A percentile compares a stretch with the other conserved stretches of the same genome.
Evolutionary conservation across 768 basidiomycete genomes (phyloP).

Genomic region (Termitomyces sp.): DNA sequence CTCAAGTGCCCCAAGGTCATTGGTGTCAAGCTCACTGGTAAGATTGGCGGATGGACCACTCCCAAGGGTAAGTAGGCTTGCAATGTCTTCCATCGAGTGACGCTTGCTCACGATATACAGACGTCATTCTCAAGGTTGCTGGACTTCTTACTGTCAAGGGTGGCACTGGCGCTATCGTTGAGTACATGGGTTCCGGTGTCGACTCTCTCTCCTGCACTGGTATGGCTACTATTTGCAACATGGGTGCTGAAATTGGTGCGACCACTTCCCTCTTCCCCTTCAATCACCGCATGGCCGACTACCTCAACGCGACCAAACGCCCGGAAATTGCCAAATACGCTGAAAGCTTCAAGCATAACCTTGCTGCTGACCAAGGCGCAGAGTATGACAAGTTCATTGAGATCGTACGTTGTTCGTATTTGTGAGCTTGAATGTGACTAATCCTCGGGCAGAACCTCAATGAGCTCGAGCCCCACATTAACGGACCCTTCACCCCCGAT

Average conservation of each 20-base stretch:
- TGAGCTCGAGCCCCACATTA: slow-evolving; percentile 98
- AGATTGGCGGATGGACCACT: slow-evolving; percentile 95
- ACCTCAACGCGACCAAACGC: slow-evolving; percentile 95
- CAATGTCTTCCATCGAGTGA: background rate
- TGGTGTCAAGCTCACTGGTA: slow-evolving; percentile 93
- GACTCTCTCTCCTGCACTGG: slow-evolving; percentile 96
- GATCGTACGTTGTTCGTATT: slow-evolving; percentile 53
- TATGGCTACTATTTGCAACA: slow-evolving; percentile 99
- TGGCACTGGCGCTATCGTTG: slow-evolving; percentile 97
- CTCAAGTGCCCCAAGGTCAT: slow-evolving; percentile 99
- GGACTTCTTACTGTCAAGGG: slow-evolving; percentile 99
- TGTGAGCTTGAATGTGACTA: background rate
- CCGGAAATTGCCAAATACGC: slow-evolving; percentile 86
- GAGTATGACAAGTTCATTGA: slow-evolving; percentile 95
- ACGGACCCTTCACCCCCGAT: slow-evolving; percentile 99
- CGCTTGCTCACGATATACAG: slow-evolving; percentile 33
- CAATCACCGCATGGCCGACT: slow-evolving; percentile 91
- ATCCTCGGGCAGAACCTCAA: slow-evolving; percentile 68
- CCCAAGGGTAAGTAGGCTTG: slow-evolving; percentile 69
- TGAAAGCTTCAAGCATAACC: slow-evolving; percentile 83
- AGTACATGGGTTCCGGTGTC: slow-evolving; percentile 94
- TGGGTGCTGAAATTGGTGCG: slow-evolving; percentile 99
- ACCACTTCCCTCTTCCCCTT: slow-evolving; percentile 99
- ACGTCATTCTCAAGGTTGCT: slow-evolving; percentile 98
- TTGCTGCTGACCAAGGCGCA: slow-evolving; percentile 80